Percentiles rank a stretch among this genome's conserved stretches.
Conservation (phyloP, 768 basidiomycete genomes). For the Sutorius australiensis region DNA sequence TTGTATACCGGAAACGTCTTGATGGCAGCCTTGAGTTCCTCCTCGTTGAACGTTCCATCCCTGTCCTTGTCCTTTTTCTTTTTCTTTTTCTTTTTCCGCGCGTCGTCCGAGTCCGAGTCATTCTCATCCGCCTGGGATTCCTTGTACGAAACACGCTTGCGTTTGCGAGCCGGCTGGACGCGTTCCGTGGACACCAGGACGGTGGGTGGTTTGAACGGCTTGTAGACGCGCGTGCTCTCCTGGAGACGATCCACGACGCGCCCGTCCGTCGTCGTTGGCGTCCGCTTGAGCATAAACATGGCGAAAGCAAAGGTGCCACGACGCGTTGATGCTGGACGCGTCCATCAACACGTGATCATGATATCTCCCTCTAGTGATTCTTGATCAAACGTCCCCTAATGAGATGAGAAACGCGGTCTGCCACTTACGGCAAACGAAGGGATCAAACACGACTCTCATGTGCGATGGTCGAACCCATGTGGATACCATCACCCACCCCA, state of each 20-base stretch:
- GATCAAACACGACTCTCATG: background rate
- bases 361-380: background rate
- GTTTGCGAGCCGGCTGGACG: constrained; percentile 69
- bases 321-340: constrained; percentile 12
- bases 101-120: constrained; percentile 52
- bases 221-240: constrained; percentile 69
- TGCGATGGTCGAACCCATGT: constrained; percentile 11
- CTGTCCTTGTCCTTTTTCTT: constrained; percentile 48
- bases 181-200: constrained; percentile 43
- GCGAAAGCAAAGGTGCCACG: background rate
- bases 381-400: background rate
- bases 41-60: constrained; percentile 61
- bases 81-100: constrained; percentile 59
- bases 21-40: constrained; percentile 56
- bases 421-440: background rate
- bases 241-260: constrained; percentile 62
- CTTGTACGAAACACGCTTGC: constrained; percentile 87
- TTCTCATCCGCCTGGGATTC: constrained; percentile 57
- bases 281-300: constrained; percentile 59
- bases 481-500: constrained; percentile 30
- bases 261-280: constrained; percentile 68
- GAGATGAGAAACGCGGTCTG: background rate
- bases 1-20: constrained; percentile 76
- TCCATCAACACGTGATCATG: constrained; percentile 23
- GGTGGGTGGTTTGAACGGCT: constrained; percentile 78